Conservation (phyloP, 352 stramenopile genomes). For the Phytophthora pistaciae region DNA sequence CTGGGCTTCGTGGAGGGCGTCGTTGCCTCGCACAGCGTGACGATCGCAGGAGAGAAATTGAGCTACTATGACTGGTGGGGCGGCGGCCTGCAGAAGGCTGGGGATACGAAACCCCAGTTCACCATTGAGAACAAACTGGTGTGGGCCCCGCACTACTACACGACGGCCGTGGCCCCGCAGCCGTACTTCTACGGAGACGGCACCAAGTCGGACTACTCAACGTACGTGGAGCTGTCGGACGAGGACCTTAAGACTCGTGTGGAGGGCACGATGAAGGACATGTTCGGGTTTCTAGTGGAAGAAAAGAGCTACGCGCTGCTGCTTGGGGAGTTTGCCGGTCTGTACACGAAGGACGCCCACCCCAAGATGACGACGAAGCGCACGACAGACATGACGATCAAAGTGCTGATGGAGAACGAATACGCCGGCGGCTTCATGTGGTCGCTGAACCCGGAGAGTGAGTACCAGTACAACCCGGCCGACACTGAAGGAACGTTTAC, state of each 20-base stretch:
- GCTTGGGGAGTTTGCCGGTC: conserved; percentile 75
- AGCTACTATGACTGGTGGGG: conserved; percentile 90
- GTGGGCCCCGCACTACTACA: conserved; percentile 88
- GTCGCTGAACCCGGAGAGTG: conserved; percentile 83
- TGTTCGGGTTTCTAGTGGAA: conserved; percentile 79
- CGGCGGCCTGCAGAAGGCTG: conserved; percentile 71
- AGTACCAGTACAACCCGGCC: conserved; percentile 81
- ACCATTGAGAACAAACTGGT: conserved; percentile 79
- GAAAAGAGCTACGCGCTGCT: conserved; percentile 63
- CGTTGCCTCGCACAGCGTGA: conserved; percentile 53
- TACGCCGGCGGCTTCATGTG: conserved; percentile 87
- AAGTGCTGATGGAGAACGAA: conserved; percentile 67
- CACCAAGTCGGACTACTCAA: conserved; percentile 55
- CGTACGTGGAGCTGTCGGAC: conserved; percentile 71
- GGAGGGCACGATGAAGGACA: conserved; percentile 73
- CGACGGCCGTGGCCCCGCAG: conserved; percentile 75
- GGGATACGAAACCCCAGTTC: conserved; percentile 54
- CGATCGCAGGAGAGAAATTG: conserved; percentile 50
- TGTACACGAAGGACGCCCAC: conserved; percentile 78
- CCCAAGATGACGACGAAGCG: conserved; percentile 77
- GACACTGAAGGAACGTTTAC: conserved; percentile 65
- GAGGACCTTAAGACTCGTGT: conserved; percentile 53
- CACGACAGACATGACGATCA: conserved; percentile 76
- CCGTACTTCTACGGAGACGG: conserved; percentile 79
- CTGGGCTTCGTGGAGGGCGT: conserved; percentile 85